Evolutionary conservation across 1,284 basidiomycete species (phyloP).

Genomic region (Puccinia horiana): DNA sequence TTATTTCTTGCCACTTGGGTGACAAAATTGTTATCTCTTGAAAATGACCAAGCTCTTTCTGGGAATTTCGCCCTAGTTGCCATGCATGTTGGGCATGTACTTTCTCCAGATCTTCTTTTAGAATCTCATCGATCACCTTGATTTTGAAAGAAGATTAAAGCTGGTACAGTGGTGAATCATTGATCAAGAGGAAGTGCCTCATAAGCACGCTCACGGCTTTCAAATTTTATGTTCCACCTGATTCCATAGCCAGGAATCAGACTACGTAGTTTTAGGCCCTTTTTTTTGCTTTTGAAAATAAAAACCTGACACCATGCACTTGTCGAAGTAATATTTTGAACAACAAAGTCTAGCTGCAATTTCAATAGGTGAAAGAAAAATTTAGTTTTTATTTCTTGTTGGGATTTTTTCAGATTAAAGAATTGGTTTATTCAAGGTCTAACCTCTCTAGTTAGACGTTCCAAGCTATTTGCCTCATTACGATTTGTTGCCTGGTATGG

Average conservation of each 20-base stretch:
- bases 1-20: too few species aligned
- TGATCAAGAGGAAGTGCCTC: too few species aligned
- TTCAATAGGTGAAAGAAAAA: neutral
- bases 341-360: slow-evolving; percentile 18
- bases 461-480: slow-evolving; percentile 13
- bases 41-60: slow-evolving; percentile 23
- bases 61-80: neutral
- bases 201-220: slow-evolving; percentile 19
- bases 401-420: neutral
- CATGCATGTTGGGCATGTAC: slow-evolving; percentile 26
- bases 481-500: slow-evolving; percentile 11
- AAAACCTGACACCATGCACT: neutral
- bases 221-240: slow-evolving; percentile 27
- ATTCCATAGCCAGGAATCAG: slow-evolving; percentile 26
- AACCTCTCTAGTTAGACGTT: slow-evolving; percentile 7
- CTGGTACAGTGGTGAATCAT: too few species aligned
- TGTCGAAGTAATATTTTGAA: slow-evolving; percentile 4
- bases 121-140: slow-evolving; percentile 31
- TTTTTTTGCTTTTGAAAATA: neutral
- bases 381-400: neutral
- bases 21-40: slow-evolving; percentile 19
- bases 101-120: slow-evolving; percentile 23
- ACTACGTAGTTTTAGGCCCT: neutral
- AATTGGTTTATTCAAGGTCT: neutral
- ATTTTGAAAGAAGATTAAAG: too few species aligned